phyloP scores from a whole-genome alignment of 139 green algal species.

The Chlamydomonas sp. region DNA sequence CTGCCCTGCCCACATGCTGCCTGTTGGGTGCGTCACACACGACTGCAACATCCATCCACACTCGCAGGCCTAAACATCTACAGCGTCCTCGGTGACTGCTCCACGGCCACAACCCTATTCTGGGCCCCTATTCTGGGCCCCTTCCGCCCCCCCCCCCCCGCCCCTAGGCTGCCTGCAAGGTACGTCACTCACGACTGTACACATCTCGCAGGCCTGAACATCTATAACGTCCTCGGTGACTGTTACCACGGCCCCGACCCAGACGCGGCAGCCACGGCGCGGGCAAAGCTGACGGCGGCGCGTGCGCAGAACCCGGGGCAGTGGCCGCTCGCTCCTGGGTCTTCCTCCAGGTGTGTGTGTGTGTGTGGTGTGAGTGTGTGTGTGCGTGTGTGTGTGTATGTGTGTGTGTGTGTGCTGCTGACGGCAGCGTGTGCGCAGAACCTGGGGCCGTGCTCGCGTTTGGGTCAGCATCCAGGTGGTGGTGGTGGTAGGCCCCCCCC shows the following conservation, averaged over 20 bases:
- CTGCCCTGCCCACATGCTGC: too few species aligned
- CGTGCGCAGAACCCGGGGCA: constrained; percentile 3
- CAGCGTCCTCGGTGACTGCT: too few species aligned
- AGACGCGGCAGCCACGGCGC: constrained; percentile 9
- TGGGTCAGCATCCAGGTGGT: constrained; percentile 18
- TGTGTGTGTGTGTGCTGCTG: too few species aligned
- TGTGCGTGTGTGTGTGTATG: too few species aligned
- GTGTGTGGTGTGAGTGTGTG: too few species aligned
- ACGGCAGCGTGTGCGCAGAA: not conserved
- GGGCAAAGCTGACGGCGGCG: not conserved
- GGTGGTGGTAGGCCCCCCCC: constrained; percentile 39
- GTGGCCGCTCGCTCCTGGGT: constrained; percentile 3
- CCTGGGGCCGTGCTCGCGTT: not conserved
- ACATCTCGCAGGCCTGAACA: constrained; percentile 26
- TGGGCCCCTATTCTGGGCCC: too few species aligned
- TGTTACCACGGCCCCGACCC: constrained; percentile 37
- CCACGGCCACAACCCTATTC: too few species aligned
- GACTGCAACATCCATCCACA: too few species aligned
- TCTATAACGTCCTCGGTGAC: constrained; percentile 56
- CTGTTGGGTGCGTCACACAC: too few species aligned
- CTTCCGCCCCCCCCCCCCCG: too few species aligned
- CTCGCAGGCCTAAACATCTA: constrained; percentile 40
- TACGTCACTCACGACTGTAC: too few species aligned
- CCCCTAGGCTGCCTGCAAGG: too few species aligned
- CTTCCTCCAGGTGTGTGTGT: not conserved